Evolutionary conservation across 2,329 filamentous ascomycete species (phyloP).

Genomic region (Claviceps humidiphila): DNA sequence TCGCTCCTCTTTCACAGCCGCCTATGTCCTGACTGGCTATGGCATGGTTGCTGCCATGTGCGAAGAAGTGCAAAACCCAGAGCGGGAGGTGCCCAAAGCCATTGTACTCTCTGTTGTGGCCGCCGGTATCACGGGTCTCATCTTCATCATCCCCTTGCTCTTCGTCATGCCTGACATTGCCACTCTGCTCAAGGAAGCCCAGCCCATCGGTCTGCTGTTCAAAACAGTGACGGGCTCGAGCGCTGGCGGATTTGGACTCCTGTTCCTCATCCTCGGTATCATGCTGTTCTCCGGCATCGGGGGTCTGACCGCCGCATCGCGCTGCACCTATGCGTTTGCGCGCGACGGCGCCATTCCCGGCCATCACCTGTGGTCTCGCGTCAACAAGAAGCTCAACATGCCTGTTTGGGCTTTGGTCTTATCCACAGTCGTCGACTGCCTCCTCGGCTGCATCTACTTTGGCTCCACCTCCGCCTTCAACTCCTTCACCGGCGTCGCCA

Average conservation of each 20-base stretch:
- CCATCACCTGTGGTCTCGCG: slow-evolving; percentile 50
- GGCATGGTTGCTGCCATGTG: slow-evolving; percentile 42
- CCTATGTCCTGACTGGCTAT: slow-evolving; percentile 32
- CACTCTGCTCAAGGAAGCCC: slow-evolving; percentile 49
- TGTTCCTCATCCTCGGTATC: slow-evolving; percentile 66
- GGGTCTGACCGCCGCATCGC: slow-evolving; percentile 58
- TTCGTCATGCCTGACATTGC: slow-evolving; percentile 61
- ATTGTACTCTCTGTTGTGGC: slow-evolving; percentile 55
- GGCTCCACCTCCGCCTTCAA: slow-evolving; percentile 66
- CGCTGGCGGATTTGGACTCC: slow-evolving; percentile 58
- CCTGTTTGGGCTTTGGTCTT: slow-evolving; percentile 57
- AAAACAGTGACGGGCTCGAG: slow-evolving; percentile 61
- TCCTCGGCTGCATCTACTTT: slow-evolving; percentile 68
- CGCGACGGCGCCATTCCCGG: slow-evolving; percentile 63
- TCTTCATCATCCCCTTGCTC: slow-evolving; percentile 59
- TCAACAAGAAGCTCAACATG: slow-evolving; percentile 53
- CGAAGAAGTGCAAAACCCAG: slow-evolving; percentile 47
- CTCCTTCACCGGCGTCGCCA: slow-evolving; percentile 67
- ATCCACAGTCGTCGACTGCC: slow-evolving; percentile 53
- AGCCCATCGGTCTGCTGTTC: slow-evolving; percentile 66
- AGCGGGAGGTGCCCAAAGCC: slow-evolving; percentile 50
- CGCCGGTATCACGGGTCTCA: slow-evolving; percentile 47
- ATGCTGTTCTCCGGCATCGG: slow-evolving; percentile 65
- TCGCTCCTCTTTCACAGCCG: slow-evolving; percentile 13
- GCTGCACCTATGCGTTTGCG: slow-evolving; percentile 66